phyloP scores from a whole-genome alignment of 148 eudicot genomes.

The Rhododendron mucronatum region DNA sequence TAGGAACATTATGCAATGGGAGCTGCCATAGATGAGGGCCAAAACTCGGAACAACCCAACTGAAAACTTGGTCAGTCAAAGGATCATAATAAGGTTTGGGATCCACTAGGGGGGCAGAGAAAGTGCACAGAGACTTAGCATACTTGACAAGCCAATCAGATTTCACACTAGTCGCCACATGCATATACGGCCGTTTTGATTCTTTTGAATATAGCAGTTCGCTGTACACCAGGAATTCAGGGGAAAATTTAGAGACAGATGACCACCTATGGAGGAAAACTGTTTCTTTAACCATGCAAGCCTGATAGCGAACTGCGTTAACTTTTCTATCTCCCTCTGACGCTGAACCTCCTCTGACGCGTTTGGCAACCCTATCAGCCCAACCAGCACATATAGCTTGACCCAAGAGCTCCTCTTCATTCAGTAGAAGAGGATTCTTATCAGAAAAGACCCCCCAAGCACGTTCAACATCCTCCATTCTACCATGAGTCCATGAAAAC shows the following conservation, averaged over 20 bases:
- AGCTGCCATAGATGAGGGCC: slow-evolving; percentile 70
- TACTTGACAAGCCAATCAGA: slow-evolving; percentile 74
- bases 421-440: slow-evolving; percentile 38
- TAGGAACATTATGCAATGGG: slow-evolving; percentile 47
- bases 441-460: slow-evolving; percentile 49
- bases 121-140: slow-evolving; percentile 55
- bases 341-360: slow-evolving; percentile 28
- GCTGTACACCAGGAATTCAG: slow-evolving; percentile 72
- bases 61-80: slow-evolving; percentile 46
- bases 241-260: slow-evolving; percentile 54
- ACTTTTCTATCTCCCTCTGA: slow-evolving; percentile 50
- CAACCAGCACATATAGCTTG: slow-evolving; percentile 95
- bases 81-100: slow-evolving; percentile 65
- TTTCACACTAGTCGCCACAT: slow-evolving; percentile 66
- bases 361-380: slow-evolving; percentile 91
- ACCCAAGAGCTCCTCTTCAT: slow-evolving; percentile 71
- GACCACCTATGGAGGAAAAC: slow-evolving; percentile 77
- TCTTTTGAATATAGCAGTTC: slow-evolving; percentile 37
- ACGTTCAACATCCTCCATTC: slow-evolving; percentile 52
- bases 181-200: slow-evolving; percentile 64
- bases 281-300: slow-evolving; percentile 47
- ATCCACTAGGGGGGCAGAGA: slow-evolving; percentile 53
- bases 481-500: slow-evolving; percentile 61
- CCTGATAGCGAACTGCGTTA: slow-evolving; percentile 62
- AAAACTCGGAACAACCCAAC: slow-evolving; percentile 58